These are phyloP conservation scores for Phaeophleospora eucalypticola DNA, from an alignment of 2,329 filamentous ascomycete genomes.

Conservation along the genomic window DNA sequence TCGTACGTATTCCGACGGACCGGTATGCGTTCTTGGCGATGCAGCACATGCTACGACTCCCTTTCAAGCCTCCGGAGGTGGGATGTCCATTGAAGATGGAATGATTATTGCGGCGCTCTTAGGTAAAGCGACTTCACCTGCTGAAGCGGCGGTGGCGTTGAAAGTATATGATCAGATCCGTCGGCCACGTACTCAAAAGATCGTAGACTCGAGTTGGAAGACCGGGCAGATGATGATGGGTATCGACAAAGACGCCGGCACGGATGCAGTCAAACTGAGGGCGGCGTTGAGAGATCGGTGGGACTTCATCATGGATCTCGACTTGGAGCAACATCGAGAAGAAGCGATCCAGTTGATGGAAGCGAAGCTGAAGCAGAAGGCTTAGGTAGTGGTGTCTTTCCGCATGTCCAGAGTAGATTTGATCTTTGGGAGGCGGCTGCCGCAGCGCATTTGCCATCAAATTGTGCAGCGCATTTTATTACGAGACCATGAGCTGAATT, in stretches of 20 bases:
- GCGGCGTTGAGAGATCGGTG: conserved; percentile 9
- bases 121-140: conserved; percentile 1
- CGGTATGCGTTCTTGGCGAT: conserved; percentile 6
- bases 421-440: background rate
- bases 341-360: conserved; percentile 11
- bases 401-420: background rate
- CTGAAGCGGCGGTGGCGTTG: conserved; percentile 2
- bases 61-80: background rate
- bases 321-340: conserved; percentile 12
- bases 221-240: conserved; percentile 12
- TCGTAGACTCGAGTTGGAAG: conserved; percentile 13
- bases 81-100: conserved; percentile 4
- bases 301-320: conserved; percentile 17
- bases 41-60: conserved; percentile 5
- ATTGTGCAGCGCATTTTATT: too few relatives aligned
- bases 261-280: conserved; percentile 6
- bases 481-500: too few relatives aligned
- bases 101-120: conserved; percentile 5
- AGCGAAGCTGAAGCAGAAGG: background rate
- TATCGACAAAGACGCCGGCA: conserved; percentile 1
- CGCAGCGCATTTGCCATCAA: too few relatives aligned
- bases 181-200: conserved; percentile 11
- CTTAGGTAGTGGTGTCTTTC: background rate
- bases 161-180: conserved; percentile 12
- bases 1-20: conserved; percentile 2